Conservation (phyloP, 2,329 filamentous ascomycete genomes). For the Stenocarpella maydis region DNA sequence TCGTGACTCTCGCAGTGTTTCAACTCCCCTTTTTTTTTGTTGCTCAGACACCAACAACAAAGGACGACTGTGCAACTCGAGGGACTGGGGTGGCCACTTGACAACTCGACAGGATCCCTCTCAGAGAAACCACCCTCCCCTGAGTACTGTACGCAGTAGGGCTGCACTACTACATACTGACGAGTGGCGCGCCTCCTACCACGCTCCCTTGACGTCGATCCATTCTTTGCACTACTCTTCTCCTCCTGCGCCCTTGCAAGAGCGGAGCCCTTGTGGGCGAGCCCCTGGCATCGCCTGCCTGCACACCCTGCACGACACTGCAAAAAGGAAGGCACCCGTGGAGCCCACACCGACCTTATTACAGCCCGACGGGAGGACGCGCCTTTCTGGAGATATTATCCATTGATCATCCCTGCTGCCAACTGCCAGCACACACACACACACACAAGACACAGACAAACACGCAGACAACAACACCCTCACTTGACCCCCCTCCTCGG, state of each 20-base stretch:
- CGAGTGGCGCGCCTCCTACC: conserved; percentile 10
- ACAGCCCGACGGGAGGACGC: conserved; percentile 31
- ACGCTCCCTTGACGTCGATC: conserved; percentile 28
- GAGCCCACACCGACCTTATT: conserved; percentile 34
- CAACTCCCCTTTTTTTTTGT: conserved; percentile 16
- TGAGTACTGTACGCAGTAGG: background rate
- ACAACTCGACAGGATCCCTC: background rate
- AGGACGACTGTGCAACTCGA: conserved; percentile 19
- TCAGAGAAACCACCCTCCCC: background rate
- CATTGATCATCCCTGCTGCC: conserved; percentile 29
- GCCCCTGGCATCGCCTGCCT: conserved; percentile 24
- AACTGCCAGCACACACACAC: conserved; percentile 24
- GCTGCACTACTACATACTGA: background rate
- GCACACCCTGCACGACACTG: conserved; percentile 29
- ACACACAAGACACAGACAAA: background rate
- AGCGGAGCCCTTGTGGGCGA: conserved; percentile 29
- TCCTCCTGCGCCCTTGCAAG: conserved; percentile 18
- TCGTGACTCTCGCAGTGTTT: conserved; percentile 23
- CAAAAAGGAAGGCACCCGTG: conserved; percentile 17
- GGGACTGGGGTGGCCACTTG: conserved; percentile 12
- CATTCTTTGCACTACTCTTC: conserved; percentile 22
- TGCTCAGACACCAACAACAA: conserved; percentile 17
- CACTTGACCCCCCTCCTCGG: background rate
- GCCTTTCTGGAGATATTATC: conserved; percentile 34
- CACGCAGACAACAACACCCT: background rate